phyloP scores from a whole-genome alignment of 2,329 filamentous ascomycete genomes.

The Tolypocladium inflatum region DNA sequence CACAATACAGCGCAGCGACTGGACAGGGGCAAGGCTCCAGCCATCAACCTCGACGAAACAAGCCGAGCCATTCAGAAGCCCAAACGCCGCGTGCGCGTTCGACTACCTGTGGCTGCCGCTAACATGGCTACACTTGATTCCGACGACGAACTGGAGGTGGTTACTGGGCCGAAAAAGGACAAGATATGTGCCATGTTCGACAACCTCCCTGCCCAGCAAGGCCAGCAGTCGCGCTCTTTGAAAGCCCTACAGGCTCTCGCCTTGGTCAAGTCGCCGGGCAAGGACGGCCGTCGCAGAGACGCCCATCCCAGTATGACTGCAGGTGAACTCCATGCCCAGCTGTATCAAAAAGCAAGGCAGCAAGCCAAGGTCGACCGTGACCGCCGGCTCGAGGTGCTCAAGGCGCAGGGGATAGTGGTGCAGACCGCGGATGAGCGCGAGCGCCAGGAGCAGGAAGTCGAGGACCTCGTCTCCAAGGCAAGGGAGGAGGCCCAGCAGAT shows the following conservation, averaged over 20 bases:
- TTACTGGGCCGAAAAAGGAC: constrained; percentile 39
- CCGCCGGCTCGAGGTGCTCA: constrained; percentile 66
- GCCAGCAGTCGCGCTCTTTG: constrained; percentile 54
- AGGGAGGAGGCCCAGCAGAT: constrained; percentile 67
- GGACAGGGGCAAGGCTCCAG: constrained; percentile 46
- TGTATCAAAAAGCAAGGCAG: constrained; percentile 64
- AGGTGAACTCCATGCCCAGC: constrained; percentile 55
- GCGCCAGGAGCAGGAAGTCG: constrained; percentile 70
- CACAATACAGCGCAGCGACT: constrained; percentile 20
- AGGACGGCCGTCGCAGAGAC: constrained; percentile 32
- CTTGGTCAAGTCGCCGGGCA: constrained; percentile 56
- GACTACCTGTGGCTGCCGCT: constrained; percentile 29
- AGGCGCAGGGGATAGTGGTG: constrained; percentile 69
- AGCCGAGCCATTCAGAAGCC: constrained; percentile 16
- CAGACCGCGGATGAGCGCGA: constrained; percentile 83
- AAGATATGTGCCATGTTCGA: constrained; percentile 59
- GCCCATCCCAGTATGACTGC: constrained; percentile 52
- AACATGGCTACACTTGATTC: constrained; percentile 33
- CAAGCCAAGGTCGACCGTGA: constrained; percentile 74
- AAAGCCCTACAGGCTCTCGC: constrained; percentile 65
- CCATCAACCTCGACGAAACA: constrained; percentile 6
- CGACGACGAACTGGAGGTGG: constrained; percentile 59
- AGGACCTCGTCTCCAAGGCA: constrained; percentile 80
- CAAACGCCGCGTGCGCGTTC: constrained; percentile 42
- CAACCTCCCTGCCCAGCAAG: constrained; percentile 51